Base-by-base conservation (phyloP, 2,329 filamentous ascomycete genomes). In the Lachnellula subtilissima region DNA sequence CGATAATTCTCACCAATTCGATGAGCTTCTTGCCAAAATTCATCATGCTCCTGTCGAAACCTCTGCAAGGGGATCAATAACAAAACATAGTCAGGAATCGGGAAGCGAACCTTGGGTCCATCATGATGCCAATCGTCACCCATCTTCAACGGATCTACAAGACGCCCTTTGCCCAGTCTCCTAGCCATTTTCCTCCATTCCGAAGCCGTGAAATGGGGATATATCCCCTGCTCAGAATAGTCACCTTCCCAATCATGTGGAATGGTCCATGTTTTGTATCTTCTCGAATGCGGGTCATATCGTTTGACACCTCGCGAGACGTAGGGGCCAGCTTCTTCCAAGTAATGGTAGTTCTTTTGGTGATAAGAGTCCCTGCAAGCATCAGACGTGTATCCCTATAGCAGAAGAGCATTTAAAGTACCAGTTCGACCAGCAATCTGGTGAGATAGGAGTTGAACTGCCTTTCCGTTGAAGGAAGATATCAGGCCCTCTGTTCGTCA, bases 401-500 rank as follows among this genome's bases (percentile, higher is more conserved):
- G 9, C 28, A 32, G 28, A 32, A 15, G 19, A 15, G 15, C 7
- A 32, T 0, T 1, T 40, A 12, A 11, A 32, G 11, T 56, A 66
- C 68, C 68, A 70, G 51, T 70, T 70, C 11, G 60, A 58, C 67
- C 68, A 70, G 28, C 50, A 22, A 15, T 69, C 68, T 4, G 59
- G 59, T n/a, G 15, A 52, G 48, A 69, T 66, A 5, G 64, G 52
- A 0, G 19, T 56, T 3, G 43, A 56, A 6, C 54, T 59, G 22
- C 60, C 53, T 48, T 61, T 56, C 43, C 43, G 55, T 19, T 64
- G 63, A 7, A 76, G 64, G 37, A 71, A 75, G 5, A 76, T 72
- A 61, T 76, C 74, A 12, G 74, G 73, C 1, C 74, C 74, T 54
- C 68, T 71, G 37, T 69, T 70, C 7, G 59, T 69, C 15, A 75